Evolutionary conservation across 805 yeast species (phyloP), one percentile per base, ranked within the genome.

Genomic region (Candida ulmi): DNA sequence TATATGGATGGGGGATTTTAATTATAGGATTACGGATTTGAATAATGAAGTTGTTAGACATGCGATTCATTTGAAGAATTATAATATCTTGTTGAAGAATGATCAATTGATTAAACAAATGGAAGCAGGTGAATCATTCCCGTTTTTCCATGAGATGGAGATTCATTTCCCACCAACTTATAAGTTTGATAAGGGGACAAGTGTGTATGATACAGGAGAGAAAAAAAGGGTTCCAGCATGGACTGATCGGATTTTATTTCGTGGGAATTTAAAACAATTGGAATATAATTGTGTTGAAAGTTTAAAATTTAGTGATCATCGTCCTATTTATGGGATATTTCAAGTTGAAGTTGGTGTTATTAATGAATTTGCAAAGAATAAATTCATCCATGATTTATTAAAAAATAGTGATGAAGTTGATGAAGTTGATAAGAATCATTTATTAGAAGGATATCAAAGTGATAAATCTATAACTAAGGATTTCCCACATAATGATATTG

Each of bases 181-280:
- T 63, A 93, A 93, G 57, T 93, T 83, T 58, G 95, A 93, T 57
- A 83, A 86, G 36, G 95, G 95, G 5, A 83, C 95, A 0, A 76
- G 74, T 35, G 62, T 56, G 3, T 93, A 90, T 57, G 99, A 93
- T 58, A 75, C 95, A 0, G 81, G 95, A 30, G 98, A 91, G 53
- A 93, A 93, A 61, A 81, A 80, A 60, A 75, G 99, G 45, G 80
- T 86, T 11, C 99, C 99, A 1, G 95, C 99, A 0, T 93, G 99
- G 99, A 90, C 98, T 3, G 99, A 93, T 63, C 66, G 99, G 41
- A 80, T 91, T 25, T 61, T 90, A 35, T 80, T 78, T 52, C 66
- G 83, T 19, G 80, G 84, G 13, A 63, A 72, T 11, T 58, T 90
- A 41, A 68, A 64, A 33, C 91, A 84, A 45, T 45, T 71, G 1